Evolutionary conservation across 768 basidiomycete species (phyloP).

Genomic region (Leccinum disarticulatum): DNA sequence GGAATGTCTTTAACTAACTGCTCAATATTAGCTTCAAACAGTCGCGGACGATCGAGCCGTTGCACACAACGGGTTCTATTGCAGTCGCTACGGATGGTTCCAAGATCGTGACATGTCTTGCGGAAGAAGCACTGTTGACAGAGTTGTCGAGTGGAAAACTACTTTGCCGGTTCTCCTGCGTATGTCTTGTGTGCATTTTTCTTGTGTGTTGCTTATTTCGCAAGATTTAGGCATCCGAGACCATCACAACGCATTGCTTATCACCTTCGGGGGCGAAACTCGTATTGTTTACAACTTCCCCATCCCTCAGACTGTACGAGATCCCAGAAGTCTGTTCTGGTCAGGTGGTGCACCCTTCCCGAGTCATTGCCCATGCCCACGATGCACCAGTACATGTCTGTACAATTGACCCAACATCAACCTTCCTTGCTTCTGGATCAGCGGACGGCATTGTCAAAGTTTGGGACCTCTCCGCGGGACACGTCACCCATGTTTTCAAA

Average conservation of each 20-base stretch:
- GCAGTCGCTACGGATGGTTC: conserved; percentile 76
- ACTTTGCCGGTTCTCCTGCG: conserved; percentile 81
- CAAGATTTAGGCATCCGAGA: conserved; percentile 73
- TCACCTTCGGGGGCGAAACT: conserved; percentile 75
- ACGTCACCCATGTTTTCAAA: conserved; percentile 90
- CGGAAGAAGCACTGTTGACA: conserved; percentile 82
- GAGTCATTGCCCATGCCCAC: conserved; percentile 82
- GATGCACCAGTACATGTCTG: conserved; percentile 94
- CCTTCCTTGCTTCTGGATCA: conserved; percentile 91
- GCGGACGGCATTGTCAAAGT: conserved; percentile 97
- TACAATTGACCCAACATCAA: conserved; percentile 78
- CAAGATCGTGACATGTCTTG: conserved; percentile 82
- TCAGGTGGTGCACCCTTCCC: conserved; percentile 62
- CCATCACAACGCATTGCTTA: conserved; percentile 81
- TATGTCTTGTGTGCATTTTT: conserved; percentile 42
- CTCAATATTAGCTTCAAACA: conserved; percentile 65
- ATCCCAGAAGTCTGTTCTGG: conserved; percentile 53
- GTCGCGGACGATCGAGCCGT: conserved; percentile 65
- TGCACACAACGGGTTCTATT: conserved; percentile 89
- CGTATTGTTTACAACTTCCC: conserved; percentile 76
- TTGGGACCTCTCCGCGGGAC: conserved; percentile 87
- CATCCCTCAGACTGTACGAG: conserved; percentile 81
- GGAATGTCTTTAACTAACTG: conserved; percentile 11
- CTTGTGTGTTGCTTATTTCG: conserved; percentile 1
- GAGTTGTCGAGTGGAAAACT: conserved; percentile 71